Conservation (phyloP, 257 asterid genomes). For the Parsonsia alboflavescens region DNA sequence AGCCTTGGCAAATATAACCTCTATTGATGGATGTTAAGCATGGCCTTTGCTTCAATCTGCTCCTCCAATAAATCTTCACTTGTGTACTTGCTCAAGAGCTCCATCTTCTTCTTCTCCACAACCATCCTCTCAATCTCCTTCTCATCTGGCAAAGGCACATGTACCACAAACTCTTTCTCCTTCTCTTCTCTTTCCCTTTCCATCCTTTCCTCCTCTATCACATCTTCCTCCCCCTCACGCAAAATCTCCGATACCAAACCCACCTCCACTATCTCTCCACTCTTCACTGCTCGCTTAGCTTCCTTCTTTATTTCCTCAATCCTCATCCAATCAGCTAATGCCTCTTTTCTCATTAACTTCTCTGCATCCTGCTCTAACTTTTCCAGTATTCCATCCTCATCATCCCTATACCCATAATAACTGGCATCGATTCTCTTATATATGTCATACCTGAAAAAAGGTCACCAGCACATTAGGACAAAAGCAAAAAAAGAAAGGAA, state of each 20-base stretch:
- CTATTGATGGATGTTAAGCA: neutral
- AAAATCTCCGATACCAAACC: neutral
- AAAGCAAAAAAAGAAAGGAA: no score
- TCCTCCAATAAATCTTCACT: neutral
- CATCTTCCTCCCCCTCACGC: neutral
- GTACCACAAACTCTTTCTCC: neutral
- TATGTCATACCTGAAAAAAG: neutral
- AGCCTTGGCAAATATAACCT: neutral
- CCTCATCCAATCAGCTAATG: neutral
- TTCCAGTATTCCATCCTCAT: neutral
- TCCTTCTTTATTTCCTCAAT: slow-evolving; percentile 1
- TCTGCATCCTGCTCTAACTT: slow-evolving; percentile 2
- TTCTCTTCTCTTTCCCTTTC: neutral
- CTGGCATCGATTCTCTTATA: neutral
- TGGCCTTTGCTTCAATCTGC: neutral
- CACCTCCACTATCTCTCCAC: neutral
- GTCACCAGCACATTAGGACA: neutral
- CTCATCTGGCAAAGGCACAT: neutral
- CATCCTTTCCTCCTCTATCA: neutral
- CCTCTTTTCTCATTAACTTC: neutral
- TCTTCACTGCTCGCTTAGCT: neutral
- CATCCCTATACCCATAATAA: neutral
- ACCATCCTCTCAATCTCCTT: neutral
- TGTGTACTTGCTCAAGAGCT: neutral
- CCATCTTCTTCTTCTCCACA: neutral